These are phyloP conservation scores for Stephanodiscus minutulus DNA, from an alignment of 108 stramenopile species.

Conservation along the genomic window DNA sequence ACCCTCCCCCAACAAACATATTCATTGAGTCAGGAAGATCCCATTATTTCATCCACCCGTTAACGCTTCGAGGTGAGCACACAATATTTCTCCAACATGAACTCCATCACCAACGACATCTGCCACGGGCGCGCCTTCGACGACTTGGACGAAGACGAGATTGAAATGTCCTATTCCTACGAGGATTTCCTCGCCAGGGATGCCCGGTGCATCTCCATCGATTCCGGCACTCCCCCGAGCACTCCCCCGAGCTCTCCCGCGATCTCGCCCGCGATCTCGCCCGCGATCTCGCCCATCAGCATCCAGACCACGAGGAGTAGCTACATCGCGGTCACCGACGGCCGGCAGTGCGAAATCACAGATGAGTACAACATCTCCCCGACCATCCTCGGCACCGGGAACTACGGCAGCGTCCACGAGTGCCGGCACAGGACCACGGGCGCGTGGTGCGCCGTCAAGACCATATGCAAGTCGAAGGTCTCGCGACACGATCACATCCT, in stretches of 20 bases:
- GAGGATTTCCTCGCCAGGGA: background rate
- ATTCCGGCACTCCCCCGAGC: background rate
- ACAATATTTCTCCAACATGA: background rate
- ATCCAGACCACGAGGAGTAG: background rate
- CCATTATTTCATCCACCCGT: background rate
- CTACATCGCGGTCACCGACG: conserved; percentile 11
- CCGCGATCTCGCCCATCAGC: too few species aligned
- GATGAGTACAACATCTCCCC: conserved; percentile 23
- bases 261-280: too few species aligned
- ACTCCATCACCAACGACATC: background rate
- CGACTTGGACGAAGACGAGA: background rate
- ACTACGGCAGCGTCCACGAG: conserved; percentile 37
- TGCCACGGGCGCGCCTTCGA: background rate
- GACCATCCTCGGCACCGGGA: conserved; percentile 22
- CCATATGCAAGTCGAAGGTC: conserved; percentile 52
- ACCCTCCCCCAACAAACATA: too few species aligned
- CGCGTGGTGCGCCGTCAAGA: conserved; percentile 63
- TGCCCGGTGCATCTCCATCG: conserved; percentile 6
- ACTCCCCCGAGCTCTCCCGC: background rate
- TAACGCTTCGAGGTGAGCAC: too few species aligned
- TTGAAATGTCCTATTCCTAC: background rate
- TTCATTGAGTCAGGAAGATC: too few species aligned
- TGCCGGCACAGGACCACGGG: conserved; percentile 42
- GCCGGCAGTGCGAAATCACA: conserved; percentile 18
- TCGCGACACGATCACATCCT: conserved; percentile 23